Evolutionary conservation across 441 rosid genomes (phyloP).

Genomic region (Jatropha multifida): DNA sequence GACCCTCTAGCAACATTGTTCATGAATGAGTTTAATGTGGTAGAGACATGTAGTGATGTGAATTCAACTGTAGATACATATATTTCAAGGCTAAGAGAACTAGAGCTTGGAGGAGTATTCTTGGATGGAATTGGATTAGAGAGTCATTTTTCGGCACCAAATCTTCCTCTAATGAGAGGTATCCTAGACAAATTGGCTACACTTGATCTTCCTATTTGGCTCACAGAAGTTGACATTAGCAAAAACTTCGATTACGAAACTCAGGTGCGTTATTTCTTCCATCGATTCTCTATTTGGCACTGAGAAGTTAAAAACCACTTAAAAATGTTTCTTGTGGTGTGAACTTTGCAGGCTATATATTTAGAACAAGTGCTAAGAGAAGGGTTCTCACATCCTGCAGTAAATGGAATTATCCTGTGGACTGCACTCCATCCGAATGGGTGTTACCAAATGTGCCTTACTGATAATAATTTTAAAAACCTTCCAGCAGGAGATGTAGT

Average conservation of each 20-base stretch:
- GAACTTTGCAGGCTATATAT: slow-evolving; percentile 44
- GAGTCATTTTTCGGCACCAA: slow-evolving; percentile 65
- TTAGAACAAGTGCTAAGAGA: slow-evolving; percentile 76
- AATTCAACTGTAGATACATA: slow-evolving; percentile 68
- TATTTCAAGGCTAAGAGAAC: slow-evolving; percentile 52
- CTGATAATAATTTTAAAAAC: slow-evolving; percentile 48
- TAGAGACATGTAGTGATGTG: slow-evolving; percentile 69
- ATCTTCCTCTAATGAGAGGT: slow-evolving; percentile 67
- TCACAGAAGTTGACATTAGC: slow-evolving; percentile 81
- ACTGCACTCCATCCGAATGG: slow-evolving; percentile 71
- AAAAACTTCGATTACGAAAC: slow-evolving; percentile 37
- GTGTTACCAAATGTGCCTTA: slow-evolving; percentile 82
- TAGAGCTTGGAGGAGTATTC: slow-evolving; percentile 41
- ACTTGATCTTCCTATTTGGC: slow-evolving; percentile 71
- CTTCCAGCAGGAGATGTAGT: slow-evolving; percentile 74
- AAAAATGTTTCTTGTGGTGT: background rate
- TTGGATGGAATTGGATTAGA: slow-evolving; percentile 81
- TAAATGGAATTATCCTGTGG: slow-evolving; percentile 80
- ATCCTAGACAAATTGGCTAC: slow-evolving; percentile 68
- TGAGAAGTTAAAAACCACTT: background rate
- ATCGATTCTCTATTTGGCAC: background rate
- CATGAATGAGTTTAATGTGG: slow-evolving; percentile 75
- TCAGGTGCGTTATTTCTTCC: slow-evolving; percentile 39
- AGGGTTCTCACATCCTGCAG: slow-evolving; percentile 80
- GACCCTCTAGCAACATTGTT: slow-evolving; percentile 71